Conservation (phyloP, 495 filamentous ascomycete genomes). For the Tuber borchii region DNA sequence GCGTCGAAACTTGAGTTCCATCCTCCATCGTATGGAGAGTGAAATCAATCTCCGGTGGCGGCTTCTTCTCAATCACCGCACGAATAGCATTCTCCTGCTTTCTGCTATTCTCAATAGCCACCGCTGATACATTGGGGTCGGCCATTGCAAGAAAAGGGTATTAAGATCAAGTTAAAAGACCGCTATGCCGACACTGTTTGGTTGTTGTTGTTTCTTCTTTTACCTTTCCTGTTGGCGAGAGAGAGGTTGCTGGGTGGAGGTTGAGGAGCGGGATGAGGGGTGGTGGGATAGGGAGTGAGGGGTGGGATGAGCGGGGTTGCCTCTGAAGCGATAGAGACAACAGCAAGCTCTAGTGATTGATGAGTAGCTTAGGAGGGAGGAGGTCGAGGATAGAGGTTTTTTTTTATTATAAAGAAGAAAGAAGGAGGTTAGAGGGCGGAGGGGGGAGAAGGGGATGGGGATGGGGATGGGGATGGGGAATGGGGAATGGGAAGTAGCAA, state of each 20-base stretch:
- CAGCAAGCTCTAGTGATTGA: constrained; percentile 5
- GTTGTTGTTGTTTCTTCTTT: neutral
- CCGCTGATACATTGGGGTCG: constrained; percentile 31
- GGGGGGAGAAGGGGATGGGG: neutral
- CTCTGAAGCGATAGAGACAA: neutral
- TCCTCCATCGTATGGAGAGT: constrained; percentile 97
- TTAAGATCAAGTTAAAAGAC: neutral
- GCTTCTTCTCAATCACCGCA: constrained; percentile 85
- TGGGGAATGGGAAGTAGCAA: neutral
- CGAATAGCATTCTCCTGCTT: constrained; percentile 64
- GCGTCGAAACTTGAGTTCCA: constrained; percentile 84
- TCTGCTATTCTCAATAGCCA: constrained; percentile 38
- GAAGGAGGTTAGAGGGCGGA: constrained; percentile 1
- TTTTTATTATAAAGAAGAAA: neutral
- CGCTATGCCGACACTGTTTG: neutral
- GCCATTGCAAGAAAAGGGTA: constrained; percentile 30
- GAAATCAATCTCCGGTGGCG: constrained; percentile 95
- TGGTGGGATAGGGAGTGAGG: constrained; percentile 11
- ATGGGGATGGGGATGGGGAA: constrained; percentile 4
- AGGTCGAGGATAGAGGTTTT: constrained; percentile 4
- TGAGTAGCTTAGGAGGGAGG: constrained; percentile 6
- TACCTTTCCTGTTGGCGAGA: neutral
- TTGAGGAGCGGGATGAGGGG: constrained; percentile 16
- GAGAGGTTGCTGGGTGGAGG: constrained; percentile 5
- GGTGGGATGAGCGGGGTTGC: constrained; percentile 38